phyloP scores from a whole-genome alignment of 164 flowering plant species.

The Nymphaea thermarum region DNA sequence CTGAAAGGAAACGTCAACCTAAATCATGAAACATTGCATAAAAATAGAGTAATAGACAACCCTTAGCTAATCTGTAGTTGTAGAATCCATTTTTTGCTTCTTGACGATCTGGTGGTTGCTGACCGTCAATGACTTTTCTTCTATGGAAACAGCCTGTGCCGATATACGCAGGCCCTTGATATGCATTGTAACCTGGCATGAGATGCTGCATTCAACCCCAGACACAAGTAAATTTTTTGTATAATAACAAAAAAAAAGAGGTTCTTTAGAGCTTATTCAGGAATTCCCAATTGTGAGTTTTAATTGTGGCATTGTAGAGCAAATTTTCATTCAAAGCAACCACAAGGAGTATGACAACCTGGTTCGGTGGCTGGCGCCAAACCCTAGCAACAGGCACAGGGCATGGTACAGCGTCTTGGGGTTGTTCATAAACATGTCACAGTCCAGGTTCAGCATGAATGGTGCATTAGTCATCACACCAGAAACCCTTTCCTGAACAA shows the following conservation, averaged over 20 bases:
- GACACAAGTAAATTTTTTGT: too few species aligned
- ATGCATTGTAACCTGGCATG: conserved; percentile 22
- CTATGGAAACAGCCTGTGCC: conserved; percentile 53
- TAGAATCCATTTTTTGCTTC: not conserved
- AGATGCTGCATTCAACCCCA: too few species aligned
- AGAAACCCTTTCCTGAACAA: conserved; percentile 40
- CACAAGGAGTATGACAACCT: not conserved
- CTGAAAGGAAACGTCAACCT: too few species aligned
- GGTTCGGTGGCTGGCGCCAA: too few species aligned
- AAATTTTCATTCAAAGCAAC: too few species aligned
- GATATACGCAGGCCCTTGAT: conserved; percentile 35
- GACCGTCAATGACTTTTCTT: conserved; percentile 44
- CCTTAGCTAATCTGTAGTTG: not conserved
- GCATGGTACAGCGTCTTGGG: conserved; percentile 38
- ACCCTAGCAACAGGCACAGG: conserved; percentile 38
- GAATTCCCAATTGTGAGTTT: too few species aligned
- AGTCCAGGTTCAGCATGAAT: conserved; percentile 57
- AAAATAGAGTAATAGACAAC: too few species aligned
- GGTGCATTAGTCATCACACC: conserved; percentile 72
- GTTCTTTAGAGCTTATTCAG: too few species aligned
- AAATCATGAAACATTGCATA: too few species aligned
- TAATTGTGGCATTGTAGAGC: too few species aligned
- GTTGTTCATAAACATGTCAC: conserved; percentile 58
- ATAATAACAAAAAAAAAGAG: too few species aligned
- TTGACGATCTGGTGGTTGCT: not conserved